phyloP scores from a whole-genome alignment of 1,139 yeast genomes.

The Diutina pseudorugosa region DNA sequence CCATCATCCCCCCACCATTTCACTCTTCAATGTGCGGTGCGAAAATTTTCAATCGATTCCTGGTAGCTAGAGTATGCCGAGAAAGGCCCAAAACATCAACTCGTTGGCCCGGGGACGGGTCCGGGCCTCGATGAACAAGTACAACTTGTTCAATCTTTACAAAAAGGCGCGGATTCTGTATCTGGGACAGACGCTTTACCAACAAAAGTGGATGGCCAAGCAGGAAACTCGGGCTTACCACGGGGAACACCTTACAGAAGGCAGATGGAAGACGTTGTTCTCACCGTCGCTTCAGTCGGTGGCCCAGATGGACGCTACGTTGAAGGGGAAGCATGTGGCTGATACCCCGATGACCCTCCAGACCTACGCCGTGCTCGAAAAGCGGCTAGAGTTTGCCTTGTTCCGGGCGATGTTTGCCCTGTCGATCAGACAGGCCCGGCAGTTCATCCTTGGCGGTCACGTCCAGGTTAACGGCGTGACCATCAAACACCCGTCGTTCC shows the following conservation, averaged over 20 bases:
- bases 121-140: conserved; percentile 88
- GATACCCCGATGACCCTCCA: conserved; percentile 78
- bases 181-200: conserved; percentile 55
- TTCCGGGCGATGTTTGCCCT: conserved; percentile 92
- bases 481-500: conserved; percentile 71
- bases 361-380: conserved; percentile 79
- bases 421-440: conserved; percentile 88
- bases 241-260: conserved; percentile 86
- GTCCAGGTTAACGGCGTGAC: conserved; percentile 77
- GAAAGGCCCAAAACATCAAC: conserved; percentile 45
- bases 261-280: conserved; percentile 65
- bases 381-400: conserved; percentile 78
- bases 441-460: conserved; percentile 69
- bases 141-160: conserved; percentile 77
- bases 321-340: conserved; percentile 44
- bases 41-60: background rate
- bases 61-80: conserved; percentile 36
- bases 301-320: conserved; percentile 70
- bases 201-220: conserved; percentile 87
- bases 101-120: conserved; percentile 61
- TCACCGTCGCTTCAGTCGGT: conserved; percentile 71
- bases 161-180: conserved; percentile 47
- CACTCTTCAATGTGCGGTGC: background rate
- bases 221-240: conserved; percentile 91
- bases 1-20: background rate